Base-by-base conservation (phyloP, 78 protist genomes). In the Dictyostelium firmibasis region DNA sequence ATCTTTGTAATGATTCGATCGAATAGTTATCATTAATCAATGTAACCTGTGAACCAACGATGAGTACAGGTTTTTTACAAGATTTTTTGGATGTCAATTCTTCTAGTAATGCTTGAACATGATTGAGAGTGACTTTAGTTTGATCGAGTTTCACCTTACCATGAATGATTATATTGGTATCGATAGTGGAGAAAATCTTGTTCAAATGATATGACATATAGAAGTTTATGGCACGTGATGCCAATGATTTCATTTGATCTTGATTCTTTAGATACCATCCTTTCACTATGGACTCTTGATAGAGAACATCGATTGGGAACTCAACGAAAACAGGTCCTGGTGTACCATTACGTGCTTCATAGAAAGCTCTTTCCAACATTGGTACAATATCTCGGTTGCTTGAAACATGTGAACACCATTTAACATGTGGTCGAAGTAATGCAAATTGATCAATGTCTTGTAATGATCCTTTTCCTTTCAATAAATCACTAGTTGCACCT, bases 271-370 rank as follows among this genome's bases (percentile, higher is more conserved):
- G 74, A n/a, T 83, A 85, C 96, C 91, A 83, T 18, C 85, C 70
- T 23, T 13, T 13, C 0, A 78, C 74, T 11, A 89, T 23, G 3
- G 94, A 72, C 33, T 89, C 91, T 27, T 96, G 96, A 43, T 94
- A 97, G 43, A 97, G 95, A 0, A 86, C 44, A 27, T 97, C 98
- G 25, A 97, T 84, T 4, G 98, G 98, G 18, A 96, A 69, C 29
- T 97, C 98, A 8, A 97, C 72, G 81, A 97, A 97, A 9, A 97
- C 98, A 8, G 98, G 98, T 2, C 98, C 98, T 3, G 98, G 98
- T 47, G 91, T 82, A 31, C 98, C 98, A 20, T 38, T 11, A 60
- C 74, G 82, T 27, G 92, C 91, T 25, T 41, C 60, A 20, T 33
- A 47, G 43, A 72, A 96, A 5, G 91, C 98, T 72, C 84, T 43